phyloP scores from a whole-genome alignment of 2,329 filamentous ascomycete species.

The Claviceps citrina region DNA sequence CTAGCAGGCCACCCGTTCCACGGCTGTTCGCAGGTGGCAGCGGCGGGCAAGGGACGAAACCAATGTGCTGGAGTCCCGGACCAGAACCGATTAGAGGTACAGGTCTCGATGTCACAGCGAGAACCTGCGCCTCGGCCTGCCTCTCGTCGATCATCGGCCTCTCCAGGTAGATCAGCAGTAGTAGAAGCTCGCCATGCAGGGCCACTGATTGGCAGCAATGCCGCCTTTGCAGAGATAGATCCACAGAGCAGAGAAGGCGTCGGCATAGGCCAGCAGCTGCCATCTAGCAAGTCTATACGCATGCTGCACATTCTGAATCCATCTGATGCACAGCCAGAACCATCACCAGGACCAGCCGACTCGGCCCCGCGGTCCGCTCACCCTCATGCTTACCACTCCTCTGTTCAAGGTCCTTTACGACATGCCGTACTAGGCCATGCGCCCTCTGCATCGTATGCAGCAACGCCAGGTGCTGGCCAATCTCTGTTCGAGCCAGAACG shows the following conservation, averaged over 20 bases:
- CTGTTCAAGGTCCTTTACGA: slow-evolving; percentile 11
- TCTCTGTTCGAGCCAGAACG: slow-evolving; percentile 15
- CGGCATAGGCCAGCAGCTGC: slow-evolving; percentile 13
- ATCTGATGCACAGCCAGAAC: slow-evolving; percentile 14
- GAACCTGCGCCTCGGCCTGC: slow-evolving; percentile 39
- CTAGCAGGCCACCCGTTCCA: slow-evolving; percentile 11
- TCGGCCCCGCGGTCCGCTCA: slow-evolving; percentile 2
- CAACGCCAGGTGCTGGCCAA: slow-evolving; percentile 12
- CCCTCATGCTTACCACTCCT: slow-evolving; percentile 6
- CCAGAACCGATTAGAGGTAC: slow-evolving; percentile 38
- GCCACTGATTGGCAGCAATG: slow-evolving; percentile 10
- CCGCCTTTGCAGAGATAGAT: slow-evolving; percentile 11
- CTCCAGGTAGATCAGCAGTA: slow-evolving; percentile 22
- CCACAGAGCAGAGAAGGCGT: slow-evolving; percentile 11
- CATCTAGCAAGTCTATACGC: slow-evolving; percentile 15
- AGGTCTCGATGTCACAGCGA: slow-evolving; percentile 32
- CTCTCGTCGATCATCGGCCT: slow-evolving; percentile 34
- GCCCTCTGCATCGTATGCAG: slow-evolving; percentile 19
- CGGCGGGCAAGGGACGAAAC: slow-evolving; percentile 19
- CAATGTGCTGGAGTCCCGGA: slow-evolving; percentile 42
- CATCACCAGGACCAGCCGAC: slow-evolving; percentile 8
- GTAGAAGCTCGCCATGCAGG: slow-evolving; percentile 12
- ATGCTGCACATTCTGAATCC: slow-evolving; percentile 26
- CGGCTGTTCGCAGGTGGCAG: slow-evolving; percentile 10
- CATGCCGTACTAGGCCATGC: slow-evolving; percentile 15